These are phyloP conservation scores for Westerdykella sp. DNA, from an alignment of 2,329 filamentous ascomycete genomes.

Conservation along the genomic window DNA sequence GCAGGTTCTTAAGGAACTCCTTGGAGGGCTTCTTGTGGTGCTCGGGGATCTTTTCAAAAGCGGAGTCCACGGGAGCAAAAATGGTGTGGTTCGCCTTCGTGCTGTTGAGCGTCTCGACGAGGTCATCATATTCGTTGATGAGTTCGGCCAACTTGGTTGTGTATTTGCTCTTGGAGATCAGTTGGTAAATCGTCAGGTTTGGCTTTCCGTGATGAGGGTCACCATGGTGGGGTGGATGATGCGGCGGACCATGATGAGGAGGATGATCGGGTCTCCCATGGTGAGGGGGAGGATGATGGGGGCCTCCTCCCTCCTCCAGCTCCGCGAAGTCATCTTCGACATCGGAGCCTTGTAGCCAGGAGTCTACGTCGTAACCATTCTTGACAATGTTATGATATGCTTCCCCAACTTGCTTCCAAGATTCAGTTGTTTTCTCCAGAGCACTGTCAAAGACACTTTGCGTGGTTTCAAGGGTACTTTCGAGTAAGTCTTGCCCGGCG, in stretches of 20 bases:
- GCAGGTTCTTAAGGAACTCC: conserved; percentile 61
- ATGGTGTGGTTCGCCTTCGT: conserved; percentile 70
- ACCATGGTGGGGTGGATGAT: conserved; percentile 32
- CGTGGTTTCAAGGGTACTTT: conserved; percentile 16
- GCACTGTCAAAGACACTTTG: conserved; percentile 42
- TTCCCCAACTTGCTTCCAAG: conserved; percentile 22
- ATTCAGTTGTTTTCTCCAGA: conserved; percentile 37
- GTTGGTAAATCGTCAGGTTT: conserved; percentile 71
- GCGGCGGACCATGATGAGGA: conserved; percentile 9
- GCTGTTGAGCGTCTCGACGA: conserved; percentile 68
- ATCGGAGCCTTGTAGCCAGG: conserved; percentile 41
- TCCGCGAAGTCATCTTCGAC: conserved; percentile 31
- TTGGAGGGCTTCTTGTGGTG: conserved; percentile 57
- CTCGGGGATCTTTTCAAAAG: conserved; percentile 62
- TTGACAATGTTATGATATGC: conserved; percentile 40
- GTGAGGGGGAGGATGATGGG: conserved; percentile 24
- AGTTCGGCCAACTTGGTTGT: conserved; percentile 70
- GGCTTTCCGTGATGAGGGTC: conserved; percentile 40
- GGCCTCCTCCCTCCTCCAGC: conserved; percentile 26
- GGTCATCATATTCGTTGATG: conserved; percentile 64
- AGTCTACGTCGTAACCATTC: conserved; percentile 41
- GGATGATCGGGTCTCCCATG: conserved; percentile 9
- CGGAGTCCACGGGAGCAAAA: conserved; percentile 71
- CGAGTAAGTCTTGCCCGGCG: conserved; percentile 17
- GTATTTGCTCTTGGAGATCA: conserved; percentile 69